phyloP scores from a whole-genome alignment of 2,329 filamentous ascomycete genomes.

The Domatiomyces catenatus region DNA sequence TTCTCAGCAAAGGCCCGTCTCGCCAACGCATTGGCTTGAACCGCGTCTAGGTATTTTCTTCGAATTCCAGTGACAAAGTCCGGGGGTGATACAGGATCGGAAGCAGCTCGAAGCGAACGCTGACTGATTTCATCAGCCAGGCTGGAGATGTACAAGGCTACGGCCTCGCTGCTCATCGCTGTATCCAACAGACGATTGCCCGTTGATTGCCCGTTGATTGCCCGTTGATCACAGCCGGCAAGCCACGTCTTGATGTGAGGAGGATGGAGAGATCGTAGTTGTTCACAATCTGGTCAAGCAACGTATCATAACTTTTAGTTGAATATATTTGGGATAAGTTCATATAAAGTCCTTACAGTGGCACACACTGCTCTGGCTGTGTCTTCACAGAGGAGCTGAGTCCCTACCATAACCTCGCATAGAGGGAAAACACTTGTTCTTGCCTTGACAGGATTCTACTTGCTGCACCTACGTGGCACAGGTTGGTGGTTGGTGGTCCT shows the following conservation, averaged over 20 bases:
- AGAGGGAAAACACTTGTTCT: not conserved
- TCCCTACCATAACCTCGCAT: not conserved
- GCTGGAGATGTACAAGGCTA: not conserved
- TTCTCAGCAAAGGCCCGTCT: not conserved
- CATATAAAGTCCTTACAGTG: too few relatives aligned
- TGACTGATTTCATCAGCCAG: not conserved
- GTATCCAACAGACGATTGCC: too few relatives aligned
- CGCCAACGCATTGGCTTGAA: constrained; percentile 6
- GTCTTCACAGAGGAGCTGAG: not conserved
- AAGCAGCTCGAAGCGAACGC: not conserved
- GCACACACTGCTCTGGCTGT: too few relatives aligned
- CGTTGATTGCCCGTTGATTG: not conserved
- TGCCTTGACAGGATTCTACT: not conserved
- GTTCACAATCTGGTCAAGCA: too few relatives aligned
- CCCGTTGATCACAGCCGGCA: not conserved
- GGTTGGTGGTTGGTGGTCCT: not conserved
- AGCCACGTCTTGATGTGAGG: not conserved
- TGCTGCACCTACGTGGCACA: too few relatives aligned
- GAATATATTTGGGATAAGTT: too few relatives aligned
- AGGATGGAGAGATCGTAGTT: not conserved
- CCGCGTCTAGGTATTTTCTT: constrained; percentile 4
- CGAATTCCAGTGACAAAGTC: not conserved
- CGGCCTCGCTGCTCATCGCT: not conserved
- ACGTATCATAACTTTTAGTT: too few relatives aligned
- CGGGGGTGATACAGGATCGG: not conserved